phyloP scores from a whole-genome alignment of 2,329 filamentous ascomycete genomes.

The Exophiala oligosperma region DNA sequence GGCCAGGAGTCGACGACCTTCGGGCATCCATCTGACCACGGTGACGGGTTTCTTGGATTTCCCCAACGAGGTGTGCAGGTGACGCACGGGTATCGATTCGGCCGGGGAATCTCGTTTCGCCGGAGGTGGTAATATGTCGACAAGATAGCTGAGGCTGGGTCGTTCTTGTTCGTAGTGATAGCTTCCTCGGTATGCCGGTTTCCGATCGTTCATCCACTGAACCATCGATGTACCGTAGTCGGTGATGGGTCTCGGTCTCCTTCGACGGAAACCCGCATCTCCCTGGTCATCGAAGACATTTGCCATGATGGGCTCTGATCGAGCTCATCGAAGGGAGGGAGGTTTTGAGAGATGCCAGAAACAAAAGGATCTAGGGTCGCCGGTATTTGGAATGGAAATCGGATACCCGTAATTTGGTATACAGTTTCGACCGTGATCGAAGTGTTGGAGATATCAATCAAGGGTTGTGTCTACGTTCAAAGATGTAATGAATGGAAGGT shows the following conservation, averaged over 20 bases:
- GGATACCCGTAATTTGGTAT: no score
- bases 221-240: constrained; percentile 89
- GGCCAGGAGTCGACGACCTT: constrained; percentile 86
- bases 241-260: constrained; percentile 66
- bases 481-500: background rate
- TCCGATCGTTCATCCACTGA: constrained; percentile 85
- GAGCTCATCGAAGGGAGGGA: constrained; percentile 8
- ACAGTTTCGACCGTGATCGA: no score
- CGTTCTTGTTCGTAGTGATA: constrained; percentile 76
- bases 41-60: constrained; percentile 98
- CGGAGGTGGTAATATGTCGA: constrained; percentile 86
- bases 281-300: constrained; percentile 25
- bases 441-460: no score
- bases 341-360: no score
- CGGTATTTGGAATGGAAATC: no score
- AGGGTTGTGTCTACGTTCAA: no score
- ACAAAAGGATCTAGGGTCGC: no score
- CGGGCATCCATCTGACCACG: constrained; percentile 95
- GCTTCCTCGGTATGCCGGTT: constrained; percentile 71
- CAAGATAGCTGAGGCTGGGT: constrained; percentile 83
- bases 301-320: constrained; percentile 11
- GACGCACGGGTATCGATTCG: constrained; percentile 89
- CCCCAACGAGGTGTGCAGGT: constrained; percentile 96
- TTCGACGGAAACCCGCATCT: constrained; percentile 25
- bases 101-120: constrained; percentile 73